These are phyloP conservation scores for Iodosphaeria phyllophila DNA, from an alignment of 2,329 filamentous ascomycete genomes.

Conservation along the genomic window DNA sequence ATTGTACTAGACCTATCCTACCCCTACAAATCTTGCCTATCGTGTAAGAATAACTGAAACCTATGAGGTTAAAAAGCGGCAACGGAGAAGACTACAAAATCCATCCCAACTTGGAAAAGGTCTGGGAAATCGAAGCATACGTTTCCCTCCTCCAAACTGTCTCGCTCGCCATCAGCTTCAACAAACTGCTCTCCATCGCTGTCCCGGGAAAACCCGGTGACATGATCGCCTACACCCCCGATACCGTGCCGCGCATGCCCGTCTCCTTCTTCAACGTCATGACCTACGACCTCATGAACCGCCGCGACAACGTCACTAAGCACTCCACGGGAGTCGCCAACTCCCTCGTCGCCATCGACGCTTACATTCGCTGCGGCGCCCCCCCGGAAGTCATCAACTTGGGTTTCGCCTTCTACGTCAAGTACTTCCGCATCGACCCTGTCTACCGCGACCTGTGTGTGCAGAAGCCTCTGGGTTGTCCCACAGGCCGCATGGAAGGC, in stretches of 20 bases:
- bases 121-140: conserved; percentile 40
- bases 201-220: conserved; percentile 43
- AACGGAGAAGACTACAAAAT: conserved; percentile 52
- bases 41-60: conserved; percentile 3
- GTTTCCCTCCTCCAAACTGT: conserved; percentile 39
- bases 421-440: conserved; percentile 41
- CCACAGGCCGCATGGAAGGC: conserved; percentile 38
- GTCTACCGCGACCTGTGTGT: conserved; percentile 25
- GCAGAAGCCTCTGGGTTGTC: conserved; percentile 33
- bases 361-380: conserved; percentile 39
- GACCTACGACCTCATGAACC: conserved; percentile 58
- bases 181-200: conserved; percentile 46
- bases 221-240: conserved; percentile 46
- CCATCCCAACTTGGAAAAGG: conserved; percentile 37
- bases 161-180: conserved; percentile 36
- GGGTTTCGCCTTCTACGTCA: conserved; percentile 51
- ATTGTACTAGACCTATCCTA: neutral
- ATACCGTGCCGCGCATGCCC: conserved; percentile 39
- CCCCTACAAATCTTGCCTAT: neutral
- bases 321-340: conserved; percentile 39
- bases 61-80: conserved; percentile 28
- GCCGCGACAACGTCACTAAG: conserved; percentile 39
- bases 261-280: conserved; percentile 55
- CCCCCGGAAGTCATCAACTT: conserved; percentile 37
- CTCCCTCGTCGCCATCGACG: conserved; percentile 32